phyloP scores from a whole-genome alignment of 345 rosid genomes.

The Dipteronia dyeriana region DNA sequence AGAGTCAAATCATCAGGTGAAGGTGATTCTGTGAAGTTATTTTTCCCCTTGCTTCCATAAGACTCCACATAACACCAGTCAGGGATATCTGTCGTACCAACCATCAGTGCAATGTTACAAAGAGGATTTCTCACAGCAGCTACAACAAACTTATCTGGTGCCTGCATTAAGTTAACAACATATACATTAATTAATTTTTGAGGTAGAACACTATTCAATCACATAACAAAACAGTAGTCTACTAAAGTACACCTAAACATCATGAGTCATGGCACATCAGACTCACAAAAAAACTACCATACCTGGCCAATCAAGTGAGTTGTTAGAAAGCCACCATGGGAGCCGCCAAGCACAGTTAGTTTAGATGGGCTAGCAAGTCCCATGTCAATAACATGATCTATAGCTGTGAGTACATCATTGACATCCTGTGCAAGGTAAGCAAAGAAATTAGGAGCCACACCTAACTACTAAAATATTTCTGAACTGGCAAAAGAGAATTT shows the following conservation, averaged over 20 bases:
- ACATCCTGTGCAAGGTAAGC: slow-evolving; percentile 60
- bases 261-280: not conserved
- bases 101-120: slow-evolving; percentile 78
- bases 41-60: slow-evolving; percentile 62
- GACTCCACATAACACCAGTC: slow-evolving; percentile 85
- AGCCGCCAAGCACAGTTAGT: slow-evolving; percentile 79
- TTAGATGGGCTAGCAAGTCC: slow-evolving; percentile 76
- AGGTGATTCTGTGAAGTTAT: slow-evolving; percentile 71
- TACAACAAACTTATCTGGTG: slow-evolving; percentile 82
- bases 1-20: slow-evolving; percentile 59
- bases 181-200: not conserved
- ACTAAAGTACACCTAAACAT: not conserved
- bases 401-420: slow-evolving; percentile 73
- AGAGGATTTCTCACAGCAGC: slow-evolving; percentile 89
- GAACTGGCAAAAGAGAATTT: not conserved
- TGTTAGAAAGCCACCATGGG: slow-evolving; percentile 92
- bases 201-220: not conserved
- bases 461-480: not conserved
- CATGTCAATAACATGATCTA: slow-evolving; percentile 62
- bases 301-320: slow-evolving; percentile 99
- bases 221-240: slow-evolving; percentile 1
- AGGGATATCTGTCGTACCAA: slow-evolving; percentile 81
- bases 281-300: not conserved
- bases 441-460: slow-evolving; percentile 6
- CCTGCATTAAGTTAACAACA: slow-evolving; percentile 37